A percentile compares a stretch with the other conserved stretches of the same genome.
Evolutionary conservation across 2,329 filamentous ascomycete species (phyloP).

Genomic region (Colletotrichum sp.): DNA sequence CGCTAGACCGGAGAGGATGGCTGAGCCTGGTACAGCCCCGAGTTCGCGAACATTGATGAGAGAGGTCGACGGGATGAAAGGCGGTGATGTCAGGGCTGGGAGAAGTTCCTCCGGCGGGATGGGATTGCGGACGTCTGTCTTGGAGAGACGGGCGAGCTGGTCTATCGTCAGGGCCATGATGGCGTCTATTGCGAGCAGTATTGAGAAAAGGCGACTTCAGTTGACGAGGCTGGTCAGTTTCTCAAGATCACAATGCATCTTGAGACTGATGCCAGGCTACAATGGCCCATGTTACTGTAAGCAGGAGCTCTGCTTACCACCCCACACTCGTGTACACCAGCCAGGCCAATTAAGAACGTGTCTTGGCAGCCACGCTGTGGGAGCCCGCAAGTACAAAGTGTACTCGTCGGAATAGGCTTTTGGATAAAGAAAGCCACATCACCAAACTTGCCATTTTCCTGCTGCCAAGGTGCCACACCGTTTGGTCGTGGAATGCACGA

Average conservation of each 20-base stretch:
- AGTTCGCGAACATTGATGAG: slow-evolving; percentile 60
- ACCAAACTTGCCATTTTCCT: background rate
- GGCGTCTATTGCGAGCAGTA: background rate
- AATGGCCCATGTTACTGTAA: background rate
- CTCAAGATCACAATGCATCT: background rate
- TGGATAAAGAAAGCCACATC: background rate
- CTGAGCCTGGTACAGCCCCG: slow-evolving; percentile 46
- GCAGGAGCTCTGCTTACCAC: background rate
- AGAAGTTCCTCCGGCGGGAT: slow-evolving; percentile 41
- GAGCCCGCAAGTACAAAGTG: background rate
- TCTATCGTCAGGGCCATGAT: background rate
- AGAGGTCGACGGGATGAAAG: slow-evolving; percentile 51
- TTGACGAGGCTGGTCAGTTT: background rate
- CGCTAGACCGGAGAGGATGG: slow-evolving; percentile 44
- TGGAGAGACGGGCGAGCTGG: slow-evolving; percentile 33
- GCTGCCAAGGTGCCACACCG: background rate
- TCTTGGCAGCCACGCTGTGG: background rate
- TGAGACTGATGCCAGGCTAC: background rate
- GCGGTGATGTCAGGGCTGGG: slow-evolving; percentile 42
- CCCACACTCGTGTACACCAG: background rate
- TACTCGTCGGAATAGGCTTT: background rate
- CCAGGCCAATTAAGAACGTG: background rate
- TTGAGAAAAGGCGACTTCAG: background rate
- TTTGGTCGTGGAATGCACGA: background rate
- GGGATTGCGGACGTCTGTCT: slow-evolving; percentile 43